Evolutionary conservation across 106 monocot genomes (phyloP).

Genomic region (Vanilla planifolia): DNA sequence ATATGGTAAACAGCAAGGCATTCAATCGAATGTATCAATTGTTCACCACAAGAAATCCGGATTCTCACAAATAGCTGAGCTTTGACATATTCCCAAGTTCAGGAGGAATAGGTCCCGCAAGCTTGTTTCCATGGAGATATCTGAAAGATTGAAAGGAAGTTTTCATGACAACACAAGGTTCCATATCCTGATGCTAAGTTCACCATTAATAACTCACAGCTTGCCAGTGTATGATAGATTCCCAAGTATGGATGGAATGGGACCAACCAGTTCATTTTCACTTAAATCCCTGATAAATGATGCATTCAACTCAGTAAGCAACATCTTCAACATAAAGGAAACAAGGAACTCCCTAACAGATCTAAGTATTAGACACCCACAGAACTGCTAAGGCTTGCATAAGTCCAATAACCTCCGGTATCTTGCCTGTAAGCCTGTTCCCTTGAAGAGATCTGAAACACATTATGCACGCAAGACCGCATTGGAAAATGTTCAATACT

Average conservation of each 20-base stretch:
- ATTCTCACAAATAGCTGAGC: conserved; percentile 86
- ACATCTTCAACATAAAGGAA: too few relatives aligned
- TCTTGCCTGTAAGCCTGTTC: conserved; percentile 81
- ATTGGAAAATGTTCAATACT: not conserved
- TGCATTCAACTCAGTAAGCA: too few relatives aligned
- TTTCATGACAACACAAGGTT: not conserved
- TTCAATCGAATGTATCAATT: too few relatives aligned
- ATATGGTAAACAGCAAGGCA: not conserved
- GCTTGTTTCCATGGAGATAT: conserved; percentile 92
- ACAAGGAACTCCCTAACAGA: too few relatives aligned
- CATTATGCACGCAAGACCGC: not conserved
- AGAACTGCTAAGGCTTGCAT: conserved; percentile 99
- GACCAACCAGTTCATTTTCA: conserved; percentile 79
- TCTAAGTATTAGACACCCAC: conserved; percentile 30
- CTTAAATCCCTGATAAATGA: conserved; percentile 85
- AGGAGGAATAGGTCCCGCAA: conserved; percentile 82
- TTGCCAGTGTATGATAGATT: conserved; percentile 95
- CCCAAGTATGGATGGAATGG: conserved; percentile 89
- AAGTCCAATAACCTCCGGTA: conserved; percentile 95
- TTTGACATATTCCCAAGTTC: conserved; percentile 97
- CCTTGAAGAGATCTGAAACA: conserved; percentile 82
- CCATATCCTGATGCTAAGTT: not conserved
- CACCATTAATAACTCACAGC: conserved; percentile 38
- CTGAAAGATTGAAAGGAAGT: conserved; percentile 24
- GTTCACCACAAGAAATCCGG: not conserved